Percentiles rank a stretch among this genome's conserved stretches.
phyloP scores from a whole-genome alignment of 2,329 filamentous ascomycete genomes.

The Fusarium austroafricanum region DNA sequence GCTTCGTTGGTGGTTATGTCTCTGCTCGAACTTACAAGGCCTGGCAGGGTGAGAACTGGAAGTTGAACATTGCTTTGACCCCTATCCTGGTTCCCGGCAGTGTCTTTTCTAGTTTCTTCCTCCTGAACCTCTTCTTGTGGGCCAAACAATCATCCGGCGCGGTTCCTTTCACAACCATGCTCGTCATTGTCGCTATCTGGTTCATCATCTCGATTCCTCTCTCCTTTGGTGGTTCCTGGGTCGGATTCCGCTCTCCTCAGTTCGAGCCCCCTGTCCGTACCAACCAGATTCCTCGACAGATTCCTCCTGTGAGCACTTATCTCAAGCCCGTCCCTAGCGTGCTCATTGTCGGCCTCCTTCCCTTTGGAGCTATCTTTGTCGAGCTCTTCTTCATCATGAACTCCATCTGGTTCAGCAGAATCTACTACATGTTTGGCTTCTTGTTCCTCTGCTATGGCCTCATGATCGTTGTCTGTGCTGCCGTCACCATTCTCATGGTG shows the following conservation, averaged over 20 bases:
- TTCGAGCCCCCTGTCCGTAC: constrained; percentile 87
- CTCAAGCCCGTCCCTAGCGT: constrained; percentile 89
- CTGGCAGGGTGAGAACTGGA: constrained; percentile 93
- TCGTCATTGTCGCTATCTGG: constrained; percentile 93
- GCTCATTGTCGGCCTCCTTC: constrained; percentile 89
- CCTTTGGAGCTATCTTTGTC: constrained; percentile 96
- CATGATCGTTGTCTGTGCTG: constrained; percentile 95
- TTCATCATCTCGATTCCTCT: constrained; percentile 95
- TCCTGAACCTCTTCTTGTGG: constrained; percentile 97
- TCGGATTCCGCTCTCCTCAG: constrained; percentile 82
- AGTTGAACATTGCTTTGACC: constrained; percentile 89
- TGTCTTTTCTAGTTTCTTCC: constrained; percentile 89
- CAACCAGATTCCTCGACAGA: constrained; percentile 98
- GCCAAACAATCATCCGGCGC: constrained; percentile 91
- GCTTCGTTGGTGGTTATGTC: constrained; percentile 90
- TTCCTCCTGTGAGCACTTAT: constrained; percentile 85
- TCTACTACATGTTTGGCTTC: constrained; percentile 99
- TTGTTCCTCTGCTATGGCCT: constrained; percentile 96
- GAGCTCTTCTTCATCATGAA: constrained; percentile 99
- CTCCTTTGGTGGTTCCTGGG: constrained; percentile 89
- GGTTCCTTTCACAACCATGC: constrained; percentile 96
- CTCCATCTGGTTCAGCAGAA: constrained; percentile 97
- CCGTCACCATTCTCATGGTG: constrained; percentile 92
- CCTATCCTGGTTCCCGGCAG: constrained; percentile 86
- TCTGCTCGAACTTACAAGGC: constrained; percentile 95